Evolutionary conservation across 2,329 filamentous ascomycete genomes (phyloP).

Genomic region (Beauveria varroae): DNA sequence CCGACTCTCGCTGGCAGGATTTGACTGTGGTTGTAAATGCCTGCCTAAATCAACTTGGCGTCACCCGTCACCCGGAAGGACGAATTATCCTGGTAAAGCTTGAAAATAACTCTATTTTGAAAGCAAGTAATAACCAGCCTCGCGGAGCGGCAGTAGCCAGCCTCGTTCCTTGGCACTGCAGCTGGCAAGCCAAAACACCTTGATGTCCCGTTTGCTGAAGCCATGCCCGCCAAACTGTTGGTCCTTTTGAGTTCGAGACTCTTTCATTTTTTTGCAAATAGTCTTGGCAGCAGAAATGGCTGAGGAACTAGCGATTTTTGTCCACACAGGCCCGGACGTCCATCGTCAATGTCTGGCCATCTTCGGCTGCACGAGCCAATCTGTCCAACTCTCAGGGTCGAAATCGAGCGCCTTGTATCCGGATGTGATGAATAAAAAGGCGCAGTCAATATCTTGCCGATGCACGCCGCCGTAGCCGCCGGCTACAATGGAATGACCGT

Average conservation of each 20-base stretch:
- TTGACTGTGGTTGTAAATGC: too few species aligned
- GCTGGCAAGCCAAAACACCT: slow-evolving; percentile 9
- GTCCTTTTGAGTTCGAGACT: background rate
- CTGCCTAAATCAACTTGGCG: too few species aligned
- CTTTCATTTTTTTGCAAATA: background rate
- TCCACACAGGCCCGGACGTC: background rate
- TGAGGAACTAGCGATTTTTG: background rate
- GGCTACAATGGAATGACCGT: too few species aligned
- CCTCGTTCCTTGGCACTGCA: slow-evolving; percentile 1
- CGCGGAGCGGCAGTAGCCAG: background rate
- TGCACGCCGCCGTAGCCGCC: too few species aligned
- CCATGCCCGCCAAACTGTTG: background rate
- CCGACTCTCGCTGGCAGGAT: too few species aligned
- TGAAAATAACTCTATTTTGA: slow-evolving; percentile 6
- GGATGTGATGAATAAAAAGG: too few species aligned
- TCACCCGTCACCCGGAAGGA: too few species aligned
- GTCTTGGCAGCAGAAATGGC: background rate
- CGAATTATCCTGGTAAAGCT: background rate
- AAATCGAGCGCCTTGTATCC: background rate
- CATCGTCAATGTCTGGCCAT: background rate
- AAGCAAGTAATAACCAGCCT: background rate
- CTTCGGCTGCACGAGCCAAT: background rate
- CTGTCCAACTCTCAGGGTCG: background rate
- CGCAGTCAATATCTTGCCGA: too few species aligned
- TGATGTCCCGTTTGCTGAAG: background rate